phyloP scores from a whole-genome alignment of 1,284 basidiomycete genomes.

The Sparassis latifolia region DNA sequence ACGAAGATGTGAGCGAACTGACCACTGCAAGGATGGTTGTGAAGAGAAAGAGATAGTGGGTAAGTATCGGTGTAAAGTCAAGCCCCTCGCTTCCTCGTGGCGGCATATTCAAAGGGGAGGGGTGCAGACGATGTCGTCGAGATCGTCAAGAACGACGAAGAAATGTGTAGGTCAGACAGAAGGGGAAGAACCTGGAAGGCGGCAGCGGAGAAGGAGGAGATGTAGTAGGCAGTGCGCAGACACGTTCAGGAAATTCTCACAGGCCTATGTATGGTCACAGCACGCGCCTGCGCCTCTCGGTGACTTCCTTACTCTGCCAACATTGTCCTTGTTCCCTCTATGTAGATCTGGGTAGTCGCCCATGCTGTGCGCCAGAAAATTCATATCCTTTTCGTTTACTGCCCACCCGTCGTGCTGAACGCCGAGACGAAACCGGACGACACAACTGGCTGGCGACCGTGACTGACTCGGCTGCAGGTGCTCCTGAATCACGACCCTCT shows the following conservation, averaged over 20 bases:
- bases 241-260: not conserved
- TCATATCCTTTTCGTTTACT: too few relatives aligned
- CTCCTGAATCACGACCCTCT: too few relatives aligned
- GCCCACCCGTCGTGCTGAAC: too few relatives aligned
- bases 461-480: too few relatives aligned
- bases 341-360: too few relatives aligned
- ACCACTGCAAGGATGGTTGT: conserved; percentile 80
- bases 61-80: conserved; percentile 80
- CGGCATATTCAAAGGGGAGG: conserved; percentile 31
- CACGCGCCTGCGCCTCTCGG: too few relatives aligned
- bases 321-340: too few relatives aligned
- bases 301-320: too few relatives aligned
- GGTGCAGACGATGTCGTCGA: not conserved
- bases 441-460: too few relatives aligned
- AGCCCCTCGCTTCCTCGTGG: conserved; percentile 53
- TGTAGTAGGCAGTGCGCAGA: not conserved
- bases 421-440: too few relatives aligned
- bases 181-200: not conserved
- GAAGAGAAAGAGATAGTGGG: conserved; percentile 85
- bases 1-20: conserved; percentile 22
- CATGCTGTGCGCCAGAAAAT: too few relatives aligned
- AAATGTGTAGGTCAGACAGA: not conserved
- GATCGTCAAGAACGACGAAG: not conserved
- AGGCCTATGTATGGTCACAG: not conserved
- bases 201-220: not conserved